Conservation (phyloP, 2,329 filamentous ascomycete genomes). For the Trichothecium sympodiale region DNA sequence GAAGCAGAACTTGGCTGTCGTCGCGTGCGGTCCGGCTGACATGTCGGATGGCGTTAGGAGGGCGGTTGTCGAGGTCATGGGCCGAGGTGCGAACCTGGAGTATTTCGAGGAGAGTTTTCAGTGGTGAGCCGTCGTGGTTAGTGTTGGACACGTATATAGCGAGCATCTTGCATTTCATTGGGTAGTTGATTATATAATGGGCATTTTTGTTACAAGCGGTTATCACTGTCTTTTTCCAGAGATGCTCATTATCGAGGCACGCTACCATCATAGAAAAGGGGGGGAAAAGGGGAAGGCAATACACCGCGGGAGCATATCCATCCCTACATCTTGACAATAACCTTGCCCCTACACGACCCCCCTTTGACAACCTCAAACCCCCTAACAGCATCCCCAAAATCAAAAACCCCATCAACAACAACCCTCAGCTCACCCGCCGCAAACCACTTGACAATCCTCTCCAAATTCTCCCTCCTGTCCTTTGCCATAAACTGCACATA, state of each 20-base stretch:
- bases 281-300: too few species aligned
- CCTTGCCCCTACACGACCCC: conserved; percentile 48
- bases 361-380: conserved; percentile 50
- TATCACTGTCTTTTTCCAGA: too few species aligned
- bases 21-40: conserved; percentile 31
- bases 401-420: conserved; percentile 42
- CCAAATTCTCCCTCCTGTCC: conserved; percentile 32
- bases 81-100: conserved; percentile 16
- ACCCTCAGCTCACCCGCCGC: conserved; percentile 44
- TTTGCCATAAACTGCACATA: conserved; percentile 28
- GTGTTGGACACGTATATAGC: too few species aligned
- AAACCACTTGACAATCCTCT: conserved; percentile 42
- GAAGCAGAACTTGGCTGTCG: conserved; percentile 22
- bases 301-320: too few species aligned
- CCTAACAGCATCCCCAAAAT: conserved; percentile 42
- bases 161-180: too few species aligned
- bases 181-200: too few species aligned
- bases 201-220: too few species aligned
- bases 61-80: conserved; percentile 21
- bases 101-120: conserved; percentile 33
- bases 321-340: conserved; percentile 31
- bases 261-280: too few species aligned
- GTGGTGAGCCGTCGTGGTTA: too few species aligned
- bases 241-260: too few species aligned
- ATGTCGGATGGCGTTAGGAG: conserved; percentile 32